Evolutionary conservation across 169 alveolate species (phyloP).

Genomic region (Plasmodium coatneyi): DNA sequence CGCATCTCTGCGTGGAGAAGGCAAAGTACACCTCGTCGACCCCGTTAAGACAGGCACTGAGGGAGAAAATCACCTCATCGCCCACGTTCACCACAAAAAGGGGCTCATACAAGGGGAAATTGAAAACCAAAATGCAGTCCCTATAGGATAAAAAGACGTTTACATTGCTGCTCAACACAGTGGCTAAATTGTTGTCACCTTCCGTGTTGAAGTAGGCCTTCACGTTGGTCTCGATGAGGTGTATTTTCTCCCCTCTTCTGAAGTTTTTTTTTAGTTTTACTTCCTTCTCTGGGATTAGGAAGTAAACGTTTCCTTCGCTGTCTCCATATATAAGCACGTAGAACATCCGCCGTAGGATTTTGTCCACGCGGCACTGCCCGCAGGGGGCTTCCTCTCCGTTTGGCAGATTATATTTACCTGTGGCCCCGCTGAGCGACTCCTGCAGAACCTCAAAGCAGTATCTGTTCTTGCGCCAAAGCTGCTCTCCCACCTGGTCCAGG

Average conservation of each 20-base stretch:
- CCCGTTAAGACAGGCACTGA: slow-evolving; percentile 1
- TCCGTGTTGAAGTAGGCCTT: slow-evolving; percentile 46
- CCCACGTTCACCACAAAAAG: slow-evolving; percentile 5
- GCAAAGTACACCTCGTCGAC: slow-evolving; percentile 8
- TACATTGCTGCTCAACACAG: slow-evolving; percentile 7
- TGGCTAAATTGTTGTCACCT: slow-evolving; percentile 2
- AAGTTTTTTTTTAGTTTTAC: slow-evolving; percentile 61
- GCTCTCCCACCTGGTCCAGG: slow-evolving; percentile 1
- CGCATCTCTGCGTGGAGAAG: slow-evolving; percentile 49
- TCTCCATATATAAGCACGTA: slow-evolving; percentile 67
- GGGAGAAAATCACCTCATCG: slow-evolving; percentile 20
- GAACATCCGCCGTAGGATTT: slow-evolving; percentile 13
- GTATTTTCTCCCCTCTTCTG: slow-evolving; percentile 5
- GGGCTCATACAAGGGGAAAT: slow-evolving; percentile 33
- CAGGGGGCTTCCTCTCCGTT: background rate
- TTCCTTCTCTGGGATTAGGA: slow-evolving; percentile 51
- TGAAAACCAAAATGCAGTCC: slow-evolving; percentile 23
- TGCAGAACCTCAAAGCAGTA: slow-evolving; percentile 43
- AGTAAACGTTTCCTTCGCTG: slow-evolving; percentile 37
- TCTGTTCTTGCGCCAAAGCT: slow-evolving; percentile 17
- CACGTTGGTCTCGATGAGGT: slow-evolving; percentile 54
- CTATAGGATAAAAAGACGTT: slow-evolving; percentile 29
- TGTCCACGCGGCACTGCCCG: background rate
- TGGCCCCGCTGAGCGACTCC: background rate
- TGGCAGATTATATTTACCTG: background rate